Conservation (phyloP, 2,329 filamentous ascomycete species). For the Claviceps digitariae region DNA sequence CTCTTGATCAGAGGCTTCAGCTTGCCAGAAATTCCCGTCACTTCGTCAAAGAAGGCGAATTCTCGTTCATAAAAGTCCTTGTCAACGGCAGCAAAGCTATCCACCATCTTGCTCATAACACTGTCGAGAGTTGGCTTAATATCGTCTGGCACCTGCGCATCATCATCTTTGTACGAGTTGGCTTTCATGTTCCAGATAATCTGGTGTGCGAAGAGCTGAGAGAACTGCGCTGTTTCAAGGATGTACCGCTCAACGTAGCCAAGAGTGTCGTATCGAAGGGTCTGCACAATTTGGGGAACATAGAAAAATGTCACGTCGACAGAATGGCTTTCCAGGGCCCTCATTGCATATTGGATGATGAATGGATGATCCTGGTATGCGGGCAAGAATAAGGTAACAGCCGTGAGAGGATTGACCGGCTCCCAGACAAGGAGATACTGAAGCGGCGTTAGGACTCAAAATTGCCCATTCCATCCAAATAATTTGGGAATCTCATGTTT, state of each 20-base stretch:
- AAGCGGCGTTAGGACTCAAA: constrained; percentile 7
- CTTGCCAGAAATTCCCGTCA: constrained; percentile 90
- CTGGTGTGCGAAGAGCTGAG: constrained; percentile 96
- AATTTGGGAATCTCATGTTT: not conserved
- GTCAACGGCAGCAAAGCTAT: constrained; percentile 68
- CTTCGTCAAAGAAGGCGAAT: constrained; percentile 96
- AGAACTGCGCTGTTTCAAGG: constrained; percentile 89
- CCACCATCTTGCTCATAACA: constrained; percentile 73
- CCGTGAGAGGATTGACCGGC: constrained; percentile 82
- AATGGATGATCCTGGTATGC: constrained; percentile 85
- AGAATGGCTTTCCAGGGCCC: constrained; percentile 81
- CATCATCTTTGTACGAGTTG: constrained; percentile 95
- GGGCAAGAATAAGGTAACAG: constrained; percentile 85
- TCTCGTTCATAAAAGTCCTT: constrained; percentile 83
- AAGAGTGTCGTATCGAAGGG: constrained; percentile 78
- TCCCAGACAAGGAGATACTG: constrained; percentile 88
- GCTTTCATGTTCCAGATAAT: constrained; percentile 99
- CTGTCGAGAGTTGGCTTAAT: constrained; percentile 89
- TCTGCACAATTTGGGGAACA: constrained; percentile 94
- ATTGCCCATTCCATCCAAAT: not conserved
- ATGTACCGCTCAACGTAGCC: constrained; percentile 97
- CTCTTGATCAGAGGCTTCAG: constrained; percentile 85
- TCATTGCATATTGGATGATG: constrained; percentile 92
- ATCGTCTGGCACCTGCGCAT: constrained; percentile 74
- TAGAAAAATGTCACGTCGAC: constrained; percentile 99